Percentiles rank a stretch among this genome's conserved stretches.
Conservation (phyloP, 2,329 filamentous ascomycete genomes). For the Claviceps sp. region DNA sequence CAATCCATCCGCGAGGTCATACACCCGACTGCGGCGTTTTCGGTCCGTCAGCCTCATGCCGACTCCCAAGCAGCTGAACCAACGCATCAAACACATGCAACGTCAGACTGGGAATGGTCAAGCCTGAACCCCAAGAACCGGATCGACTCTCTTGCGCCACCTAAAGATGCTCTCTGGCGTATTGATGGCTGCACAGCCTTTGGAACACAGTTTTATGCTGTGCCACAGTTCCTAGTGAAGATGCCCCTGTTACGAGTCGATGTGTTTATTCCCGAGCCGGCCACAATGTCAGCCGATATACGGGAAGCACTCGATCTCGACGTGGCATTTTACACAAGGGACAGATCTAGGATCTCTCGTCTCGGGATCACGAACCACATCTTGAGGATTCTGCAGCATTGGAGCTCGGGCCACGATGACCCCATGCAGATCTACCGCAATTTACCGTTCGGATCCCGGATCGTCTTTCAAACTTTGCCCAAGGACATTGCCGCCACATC, state of each 20-base stretch:
- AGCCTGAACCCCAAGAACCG: constrained; percentile 47
- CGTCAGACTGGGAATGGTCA: constrained; percentile 30
- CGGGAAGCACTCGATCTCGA: constrained; percentile 34
- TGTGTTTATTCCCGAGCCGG: constrained; percentile 41
- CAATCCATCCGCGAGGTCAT: constrained; percentile 40
- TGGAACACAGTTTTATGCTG: constrained; percentile 43
- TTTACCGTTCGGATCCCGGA: constrained; percentile 43
- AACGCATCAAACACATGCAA: neutral
- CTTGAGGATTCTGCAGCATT: constrained; percentile 38
- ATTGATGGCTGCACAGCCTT: constrained; percentile 45
- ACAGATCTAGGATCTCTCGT: constrained; percentile 30
- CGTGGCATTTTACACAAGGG: constrained; percentile 41
- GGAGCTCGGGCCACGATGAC: constrained; percentile 26
- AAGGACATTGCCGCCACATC: constrained; percentile 31
- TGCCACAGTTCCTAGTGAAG: constrained; percentile 36
- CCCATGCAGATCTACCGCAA: constrained; percentile 25
- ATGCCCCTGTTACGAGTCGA: constrained; percentile 42
- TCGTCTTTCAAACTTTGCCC: constrained; percentile 39
- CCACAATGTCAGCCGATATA: constrained; percentile 25
- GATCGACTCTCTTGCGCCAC: constrained; percentile 39
- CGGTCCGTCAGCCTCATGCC: neutral
- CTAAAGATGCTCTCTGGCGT: constrained; percentile 35
- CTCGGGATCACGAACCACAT: constrained; percentile 42
- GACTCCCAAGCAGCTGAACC: constrained; percentile 3
- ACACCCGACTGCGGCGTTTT: constrained; percentile 44